Conservation (phyloP, 2,329 filamentous ascomycete genomes). For the Nemania abortiva region DNA sequence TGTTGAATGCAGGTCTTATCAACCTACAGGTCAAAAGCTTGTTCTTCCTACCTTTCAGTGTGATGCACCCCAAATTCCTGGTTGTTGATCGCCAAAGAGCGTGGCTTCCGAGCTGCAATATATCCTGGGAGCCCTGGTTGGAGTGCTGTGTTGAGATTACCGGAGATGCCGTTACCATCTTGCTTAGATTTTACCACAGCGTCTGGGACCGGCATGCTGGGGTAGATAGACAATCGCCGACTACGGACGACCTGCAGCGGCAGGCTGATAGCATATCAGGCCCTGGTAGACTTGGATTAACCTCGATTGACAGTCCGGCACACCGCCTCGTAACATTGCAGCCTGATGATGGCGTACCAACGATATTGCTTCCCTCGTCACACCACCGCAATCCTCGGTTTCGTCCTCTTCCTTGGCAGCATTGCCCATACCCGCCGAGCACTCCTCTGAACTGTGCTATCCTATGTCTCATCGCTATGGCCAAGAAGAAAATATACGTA, state of each 20-base stretch:
- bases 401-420: conserved; percentile 68
- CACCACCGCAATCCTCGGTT: conserved; percentile 78
- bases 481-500: conserved; percentile 71
- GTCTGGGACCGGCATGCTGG: conserved; percentile 71
- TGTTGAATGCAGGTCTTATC: conserved; percentile 68
- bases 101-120: conserved; percentile 83
- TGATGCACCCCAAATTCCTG: conserved; percentile 90
- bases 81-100: conserved; percentile 76
- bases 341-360: conserved; percentile 57
- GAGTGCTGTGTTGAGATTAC: conserved; percentile 78
- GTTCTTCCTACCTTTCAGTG: conserved; percentile 83
- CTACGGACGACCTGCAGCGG: conserved; percentile 8
- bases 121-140: conserved; percentile 90
- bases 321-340: conserved; percentile 38
- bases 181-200: conserved; percentile 73
- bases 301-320: conserved; percentile 43
- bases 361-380: conserved; percentile 78
- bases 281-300: conserved; percentile 33
- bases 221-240: conserved; percentile 6
- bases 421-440: conserved; percentile 62
- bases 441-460: conserved; percentile 78
- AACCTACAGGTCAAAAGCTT: conserved; percentile 80
- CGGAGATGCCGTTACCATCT: conserved; percentile 70
- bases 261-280: conserved; percentile 5
- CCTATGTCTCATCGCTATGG: conserved; percentile 69